A percentile compares a stretch with the other conserved stretches of the same genome.
Conservation (phyloP, 805 yeast species). For the Starmera caribaea region DNA sequence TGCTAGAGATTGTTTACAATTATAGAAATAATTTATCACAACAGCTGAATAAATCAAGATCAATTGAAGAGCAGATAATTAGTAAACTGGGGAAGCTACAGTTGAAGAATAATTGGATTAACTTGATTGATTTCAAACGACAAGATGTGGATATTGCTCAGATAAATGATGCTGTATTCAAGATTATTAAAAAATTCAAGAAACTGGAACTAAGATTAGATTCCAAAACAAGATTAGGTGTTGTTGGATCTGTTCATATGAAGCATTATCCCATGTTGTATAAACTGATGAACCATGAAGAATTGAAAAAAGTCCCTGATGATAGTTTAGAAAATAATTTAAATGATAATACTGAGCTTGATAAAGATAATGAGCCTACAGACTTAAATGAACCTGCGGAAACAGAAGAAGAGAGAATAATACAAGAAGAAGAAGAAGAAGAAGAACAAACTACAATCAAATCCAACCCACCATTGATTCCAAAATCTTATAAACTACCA, state of each 20-base stretch:
- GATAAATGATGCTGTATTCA: conserved; percentile 6
- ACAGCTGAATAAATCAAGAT: conserved; percentile 1
- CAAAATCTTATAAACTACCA: too few species aligned
- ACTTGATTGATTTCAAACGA: too few species aligned
- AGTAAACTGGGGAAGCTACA: too few species aligned
- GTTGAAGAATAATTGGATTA: too few species aligned
- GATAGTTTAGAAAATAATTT: conserved; percentile 4
- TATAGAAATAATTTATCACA: conserved; percentile 2
- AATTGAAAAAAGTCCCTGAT: not conserved
- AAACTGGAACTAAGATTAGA: conserved; percentile 28
- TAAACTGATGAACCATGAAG: conserved; percentile 13
- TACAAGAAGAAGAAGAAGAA: not conserved
- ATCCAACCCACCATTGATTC: too few species aligned
- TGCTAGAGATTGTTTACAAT: not conserved
- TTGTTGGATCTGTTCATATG: conserved; percentile 27
- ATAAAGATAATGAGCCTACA: too few species aligned
- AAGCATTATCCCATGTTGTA: conserved; percentile 34
- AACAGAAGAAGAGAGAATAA: too few species aligned
- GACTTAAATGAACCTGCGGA: too few species aligned
- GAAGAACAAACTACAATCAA: not conserved
- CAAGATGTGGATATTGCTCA: not conserved
- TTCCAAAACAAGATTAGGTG: conserved; percentile 25
- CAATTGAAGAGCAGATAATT: not conserved
- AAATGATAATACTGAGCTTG: conserved; percentile 5
- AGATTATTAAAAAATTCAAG: conserved; percentile 16